Evolutionary conservation across 1,284 basidiomycete species (phyloP), one percentile per base, ranked within the genome.

Genomic region (Serendipita sp.): DNA sequence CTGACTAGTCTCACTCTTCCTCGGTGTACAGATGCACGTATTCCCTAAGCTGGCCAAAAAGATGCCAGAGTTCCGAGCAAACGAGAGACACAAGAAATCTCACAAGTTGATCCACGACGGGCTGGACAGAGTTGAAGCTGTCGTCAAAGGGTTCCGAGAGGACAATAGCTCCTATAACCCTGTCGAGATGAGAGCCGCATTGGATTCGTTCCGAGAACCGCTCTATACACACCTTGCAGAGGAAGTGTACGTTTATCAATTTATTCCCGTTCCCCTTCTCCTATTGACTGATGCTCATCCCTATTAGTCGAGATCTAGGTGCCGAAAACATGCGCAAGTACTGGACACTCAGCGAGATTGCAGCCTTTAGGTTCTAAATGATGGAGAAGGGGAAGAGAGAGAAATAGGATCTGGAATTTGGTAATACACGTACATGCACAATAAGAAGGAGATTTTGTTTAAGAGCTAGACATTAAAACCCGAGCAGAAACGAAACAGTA

Each of bases 61-160:
- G 64, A 84, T 87, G 79, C 79, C 81, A 1, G 73, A 78, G 64
- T 88, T 88, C 71, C 73, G 71, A 67, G 67, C 78, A 45, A 73
- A 77, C 61, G 77, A 77, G 3, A 78, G 74, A 47, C 85, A 87
- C 69, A 69, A 84, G 13, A 76, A 78, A 64, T 81, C 79, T 3
- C 86, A 88, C 69, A 77, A 79, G 64, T 76, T 70, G n/a, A 88
- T 88, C 22, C 84, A 87, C 68, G 76, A 82, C 58, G 85, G 84
- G 0, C 73, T 87, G 41, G 81, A 81, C 17, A 74, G 72, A 35
- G 79, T 87, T 13, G 72, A 74, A 13, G 70, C 68, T 6, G 75
- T 83, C 30, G 70, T 85, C 1, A 67, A 71, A 26, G 77, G 78
- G 60, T 82, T 76, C 71, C 72, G 72, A 58, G 71, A 71, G n/a